Evolutionary conservation across 495 filamentous ascomycete genomes (phyloP), one percentile per base, ranked within the genome.

Genomic region (Talaromyces stipitatus): DNA sequence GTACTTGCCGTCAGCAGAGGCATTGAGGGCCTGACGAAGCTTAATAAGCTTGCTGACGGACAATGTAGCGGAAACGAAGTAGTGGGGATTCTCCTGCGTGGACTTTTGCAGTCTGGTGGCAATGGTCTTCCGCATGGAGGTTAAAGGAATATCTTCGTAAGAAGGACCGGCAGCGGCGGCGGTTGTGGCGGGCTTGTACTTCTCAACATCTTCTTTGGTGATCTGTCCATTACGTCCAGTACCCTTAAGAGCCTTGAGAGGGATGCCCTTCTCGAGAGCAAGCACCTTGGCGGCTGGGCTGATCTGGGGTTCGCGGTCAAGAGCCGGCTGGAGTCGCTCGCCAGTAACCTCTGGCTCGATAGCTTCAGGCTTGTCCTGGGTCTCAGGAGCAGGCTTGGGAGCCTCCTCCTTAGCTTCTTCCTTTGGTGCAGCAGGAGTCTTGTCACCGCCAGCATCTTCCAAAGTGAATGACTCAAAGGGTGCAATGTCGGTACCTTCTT

Each of bases 61-160:
- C 62, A 97, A 79, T 51, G 82, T 82, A 58, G 87, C 82, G 61
- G 88, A 86, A 63, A 99, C 94, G 69, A 94, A 99, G 83, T 96
- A 99, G 78, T 97, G 95, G 36, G 95, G 95, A 79, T 95, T 97
- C 75, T 95, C 86, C 63, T 85, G 82, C 70, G 88, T 77, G 18
- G 92, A 97, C 73, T 96, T 84, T 67, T 87, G 87, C 18, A 99
- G 87, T 62, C 95, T 90, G 69, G 68, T 82, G 67, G 95, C 95
- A 64, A 99, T 99, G 57, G 89, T 91, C 84, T 96, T 97, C 78
- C 95, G 94, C 94, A 99, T 99, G 61, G 85, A 86, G 65, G 81
- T 86, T 60, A 90, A 83, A 54, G 90, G 89, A 59, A 84, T 86
- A 66, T 99, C 95, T 68, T 88, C 85, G 76, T 88, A 97, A 58